Percentiles rank a stretch among this genome's conserved stretches.
These are phyloP conservation scores for Sphaerosporella brunnea DNA, from an alignment of 495 filamentous ascomycete species.

Conservation along the genomic window DNA sequence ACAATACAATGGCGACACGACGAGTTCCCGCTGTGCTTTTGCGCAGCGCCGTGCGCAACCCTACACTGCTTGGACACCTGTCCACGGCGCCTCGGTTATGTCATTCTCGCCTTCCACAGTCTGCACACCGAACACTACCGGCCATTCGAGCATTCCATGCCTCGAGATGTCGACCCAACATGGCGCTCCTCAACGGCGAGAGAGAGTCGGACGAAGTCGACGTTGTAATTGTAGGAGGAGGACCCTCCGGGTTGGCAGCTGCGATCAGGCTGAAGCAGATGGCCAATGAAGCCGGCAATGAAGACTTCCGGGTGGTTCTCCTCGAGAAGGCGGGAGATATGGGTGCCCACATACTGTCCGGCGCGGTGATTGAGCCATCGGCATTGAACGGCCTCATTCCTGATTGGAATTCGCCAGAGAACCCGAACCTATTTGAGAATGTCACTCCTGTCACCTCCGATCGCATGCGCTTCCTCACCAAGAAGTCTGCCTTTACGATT, in stretches of 20 bases:
- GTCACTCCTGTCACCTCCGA: constrained; percentile 68
- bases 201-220: constrained; percentile 87
- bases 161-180: constrained; percentile 9
- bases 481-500: constrained; percentile 55
- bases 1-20: constrained; percentile 16
- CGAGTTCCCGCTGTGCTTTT: constrained; percentile 14
- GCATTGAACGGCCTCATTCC: constrained; percentile 82
- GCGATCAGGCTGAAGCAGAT: constrained; percentile 92
- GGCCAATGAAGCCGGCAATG: constrained; percentile 86
- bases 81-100: background rate
- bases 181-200: constrained; percentile 30
- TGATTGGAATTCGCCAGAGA: constrained; percentile 79
- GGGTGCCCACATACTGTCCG: constrained; percentile 87
- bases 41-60: constrained; percentile 9
- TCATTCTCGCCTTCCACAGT: background rate
- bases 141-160: constrained; percentile 9
- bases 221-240: constrained; percentile 89
- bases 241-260: constrained; percentile 77
- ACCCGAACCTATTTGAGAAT: constrained; percentile 65
- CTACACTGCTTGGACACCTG: constrained; percentile 7
- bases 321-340: constrained; percentile 93
- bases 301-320: constrained; percentile 81
- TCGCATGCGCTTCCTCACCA: constrained; percentile 89
- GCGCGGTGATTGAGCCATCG: constrained; percentile 82
- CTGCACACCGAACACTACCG: background rate